Percentiles rank a stretch among this genome's conserved stretches.
phyloP scores from a whole-genome alignment of 441 rosid genomes.

The Populus tomentosa region DNA sequence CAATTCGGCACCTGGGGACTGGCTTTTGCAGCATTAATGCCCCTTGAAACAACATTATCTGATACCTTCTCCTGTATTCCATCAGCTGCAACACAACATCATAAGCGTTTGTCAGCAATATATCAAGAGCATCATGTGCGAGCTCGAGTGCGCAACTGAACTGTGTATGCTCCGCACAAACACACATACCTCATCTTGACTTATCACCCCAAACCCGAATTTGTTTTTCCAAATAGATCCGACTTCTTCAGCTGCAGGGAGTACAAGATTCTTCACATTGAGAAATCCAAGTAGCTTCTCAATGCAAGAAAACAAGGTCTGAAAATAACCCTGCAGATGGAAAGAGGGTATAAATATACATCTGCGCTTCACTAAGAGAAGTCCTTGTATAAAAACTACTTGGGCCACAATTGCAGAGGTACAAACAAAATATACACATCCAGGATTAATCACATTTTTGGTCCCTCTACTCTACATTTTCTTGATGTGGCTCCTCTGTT shows the following conservation, averaged over 20 bases:
- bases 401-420: not conserved
- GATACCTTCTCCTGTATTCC: constrained; percentile 53
- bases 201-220: constrained; percentile 66
- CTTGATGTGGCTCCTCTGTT: too few species aligned
- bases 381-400: not conserved
- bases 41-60: constrained; percentile 78
- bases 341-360: not conserved
- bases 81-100: constrained; percentile 35
- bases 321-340: constrained; percentile 71
- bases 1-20: constrained; percentile 41
- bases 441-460: too few species aligned
- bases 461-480: too few species aligned
- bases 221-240: constrained; percentile 83
- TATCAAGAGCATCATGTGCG: too few species aligned
- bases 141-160: too few species aligned
- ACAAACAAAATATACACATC: not conserved
- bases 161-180: not conserved
- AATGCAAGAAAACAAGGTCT: constrained; percentile 60
- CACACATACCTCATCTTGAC: constrained; percentile 56
- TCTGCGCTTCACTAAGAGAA: not conserved
- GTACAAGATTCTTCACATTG: constrained; percentile 62
- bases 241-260: constrained; percentile 91
- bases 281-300: constrained; percentile 70
- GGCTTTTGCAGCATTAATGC: constrained; percentile 74
- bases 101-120: not conserved